Evolutionary conservation across 192 early-diverging fungal species (phyloP).

Genomic region (Chytriomyces hyalinus): DNA sequence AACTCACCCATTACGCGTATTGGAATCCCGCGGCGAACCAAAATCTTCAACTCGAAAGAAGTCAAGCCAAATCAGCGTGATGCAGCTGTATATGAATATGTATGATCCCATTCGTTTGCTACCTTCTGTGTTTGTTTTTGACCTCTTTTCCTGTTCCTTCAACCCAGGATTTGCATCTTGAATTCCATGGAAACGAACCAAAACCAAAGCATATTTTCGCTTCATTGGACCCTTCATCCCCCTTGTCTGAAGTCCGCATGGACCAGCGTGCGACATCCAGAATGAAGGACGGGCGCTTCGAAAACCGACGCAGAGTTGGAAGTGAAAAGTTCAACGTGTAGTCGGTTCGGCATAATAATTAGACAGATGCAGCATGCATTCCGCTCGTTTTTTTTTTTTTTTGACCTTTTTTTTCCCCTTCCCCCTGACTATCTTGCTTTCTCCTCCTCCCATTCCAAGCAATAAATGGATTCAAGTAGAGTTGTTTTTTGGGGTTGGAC

Average conservation of each 20-base stretch:
- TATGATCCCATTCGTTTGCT: too few species aligned
- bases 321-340: background rate
- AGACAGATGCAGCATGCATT: background rate
- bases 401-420: background rate
- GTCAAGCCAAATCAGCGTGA: background rate
- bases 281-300: background rate
- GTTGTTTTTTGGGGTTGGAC: too few species aligned
- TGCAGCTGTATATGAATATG: too few species aligned
- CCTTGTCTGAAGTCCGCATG: conserved; percentile 6
- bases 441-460: background rate
- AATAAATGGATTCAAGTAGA: too few species aligned
- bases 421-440: background rate
- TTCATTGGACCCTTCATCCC: conserved; percentile 16
- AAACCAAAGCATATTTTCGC: conserved; percentile 21
- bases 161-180: conserved; percentile 4
- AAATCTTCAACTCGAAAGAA: conserved; percentile 15
- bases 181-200: conserved; percentile 18
- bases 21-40: conserved; percentile 27
- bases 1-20: conserved; percentile 27
- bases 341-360: background rate
- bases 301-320: background rate
- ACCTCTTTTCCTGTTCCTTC: too few species aligned
- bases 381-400: background rate
- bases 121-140: too few species aligned
- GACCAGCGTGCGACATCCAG: background rate